Evolutionary conservation across 2,329 filamentous ascomycete species (phyloP), one percentile per base, ranked within the genome.

Genomic region (Aureobasidium leucospermi): DNA sequence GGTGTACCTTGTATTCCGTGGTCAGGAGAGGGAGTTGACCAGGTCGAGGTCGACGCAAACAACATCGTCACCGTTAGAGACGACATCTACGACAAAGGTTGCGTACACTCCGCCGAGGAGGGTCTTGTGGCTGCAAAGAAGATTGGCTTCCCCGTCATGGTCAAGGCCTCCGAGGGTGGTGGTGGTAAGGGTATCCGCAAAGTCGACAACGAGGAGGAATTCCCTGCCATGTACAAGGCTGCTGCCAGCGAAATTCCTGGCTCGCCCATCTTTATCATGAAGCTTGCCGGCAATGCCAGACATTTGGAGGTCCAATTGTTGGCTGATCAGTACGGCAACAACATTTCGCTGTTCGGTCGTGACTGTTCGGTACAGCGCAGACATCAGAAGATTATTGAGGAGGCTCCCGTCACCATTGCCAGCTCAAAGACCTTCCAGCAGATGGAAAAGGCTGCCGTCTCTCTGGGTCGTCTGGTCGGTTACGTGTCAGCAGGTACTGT

Each of bases 221-320:
- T 99, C 69, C 82, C 88, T 71, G 80, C 82, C 67, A 81, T 97
- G 47, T 99, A 97, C 82, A 94, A 95, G 76, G 94, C 93, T 47
- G 94, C 95, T 23, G 92, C 94, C 5, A 96, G 88, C 74, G 95
- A 99, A 76, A 97, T 99, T 66, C 95, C 94, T 10, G 95, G 95
- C 49, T 99, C 94, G 32, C 94, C 95, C 67, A 99, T 99, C 76
- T 99, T 99, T 83, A 96, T 99, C 79, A 99, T 99, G 94, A 96
- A 99, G 85, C 81, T 99, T 64, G 94, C 94, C 52, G 94, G 93
- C 67, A 96, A 96, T 72, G 94, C 94, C 42, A 83, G 94, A 67
- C 94, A 99, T 82, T 80, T 99, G 78, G 94, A 99, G 77, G 95
- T 99, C 61, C 94, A 99, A 78, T 81, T 99, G 65, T 82, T 99